Base-by-base conservation (phyloP, 2,329 filamentous ascomycete genomes). In the Hypoxylon sp. region DNA sequence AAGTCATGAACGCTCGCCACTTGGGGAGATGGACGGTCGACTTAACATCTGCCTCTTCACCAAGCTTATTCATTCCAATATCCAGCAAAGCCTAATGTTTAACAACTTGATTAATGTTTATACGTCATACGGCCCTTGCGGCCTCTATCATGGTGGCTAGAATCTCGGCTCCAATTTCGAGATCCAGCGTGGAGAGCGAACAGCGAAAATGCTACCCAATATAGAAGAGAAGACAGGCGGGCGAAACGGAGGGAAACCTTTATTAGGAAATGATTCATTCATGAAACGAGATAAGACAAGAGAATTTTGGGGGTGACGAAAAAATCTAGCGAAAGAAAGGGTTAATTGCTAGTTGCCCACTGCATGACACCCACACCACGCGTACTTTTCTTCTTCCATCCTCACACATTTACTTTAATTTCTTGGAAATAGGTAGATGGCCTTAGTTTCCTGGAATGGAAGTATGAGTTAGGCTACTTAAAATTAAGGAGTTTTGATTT, bases 1-100 rank as follows among this genome's bases (percentile, higher is more conserved):
- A 71, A 69, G 50, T 67, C 58, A 54, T 70, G 49, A 60, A 48
- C 11, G 20, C 32, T 6, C 50, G 6, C 17, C 4, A 34, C 6
- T 24, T 17, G 46, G 19, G 13, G 19, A 19, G 44, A 34, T 46
- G 39, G 6, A 22, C 24, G 17, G 32, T 26, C 22, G 15, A 10
- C 24, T 48, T 48, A 15, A 15, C 43, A 46, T 11, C 26, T 26
- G 20, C 43, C 28, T 59, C 26, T 22, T 2, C 37, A 2, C 6
- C n/a, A 5, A 24, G 22, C 11, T 43, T 4, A 26, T 30, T 39
- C 10, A 28, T 30, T 49, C 34, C 54, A 10, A n/a, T 43, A n/a
- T 37, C 8, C n/a, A 41, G 37, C n/a, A 6, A 41, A 41, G 15
- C 15, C 2, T 41, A 41, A 41, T 41, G 37, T 41, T n/a, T 41